These are phyloP conservation scores for Ogataea methanolica DNA, from an alignment of 805 yeast species.

Conservation along the genomic window DNA sequence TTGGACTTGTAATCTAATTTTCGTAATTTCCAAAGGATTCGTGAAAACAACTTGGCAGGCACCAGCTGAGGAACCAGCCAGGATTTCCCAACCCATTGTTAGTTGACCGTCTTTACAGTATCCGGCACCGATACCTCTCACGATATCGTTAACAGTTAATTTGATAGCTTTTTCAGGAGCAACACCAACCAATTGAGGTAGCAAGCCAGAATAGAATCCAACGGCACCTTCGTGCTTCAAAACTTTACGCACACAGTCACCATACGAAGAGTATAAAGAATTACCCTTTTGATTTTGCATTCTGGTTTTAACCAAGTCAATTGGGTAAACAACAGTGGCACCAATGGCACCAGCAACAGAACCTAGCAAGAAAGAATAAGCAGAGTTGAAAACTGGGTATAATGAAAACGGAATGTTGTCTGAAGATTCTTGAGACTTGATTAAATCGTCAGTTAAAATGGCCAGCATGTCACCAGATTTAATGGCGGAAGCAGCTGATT, in stretches of 20 bases:
- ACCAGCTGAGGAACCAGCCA: slow-evolving; percentile 94
- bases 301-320: slow-evolving; percentile 91
- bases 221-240: slow-evolving; percentile 69
- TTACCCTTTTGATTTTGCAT: slow-evolving; percentile 91
- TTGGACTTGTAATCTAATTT: slow-evolving; percentile 90
- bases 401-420: slow-evolving; percentile 37
- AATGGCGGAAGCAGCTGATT: slow-evolving; percentile 22
- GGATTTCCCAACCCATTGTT: slow-evolving; percentile 58
- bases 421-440: slow-evolving; percentile 42
- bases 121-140: slow-evolving; percentile 64
- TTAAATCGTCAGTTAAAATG: slow-evolving; percentile 50
- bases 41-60: slow-evolving; percentile 95
- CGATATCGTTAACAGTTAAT: slow-evolving; percentile 86
- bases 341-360: slow-evolving; percentile 97
- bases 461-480: slow-evolving; percentile 30
- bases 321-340: slow-evolving; percentile 96
- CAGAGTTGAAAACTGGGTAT: slow-evolving; percentile 74
- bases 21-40: slow-evolving; percentile 93
- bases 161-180: slow-evolving; percentile 99
- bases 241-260: slow-evolving; percentile 83
- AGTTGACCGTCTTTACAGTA: slow-evolving; percentile 46
- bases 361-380: slow-evolving; percentile 84
- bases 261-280: slow-evolving; percentile 68
- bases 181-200: slow-evolving; percentile 93
- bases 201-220: slow-evolving; percentile 89